These are phyloP conservation scores for Sarocladium kiliense DNA, from an alignment of 2,329 filamentous ascomycete genomes.

Conservation along the genomic window DNA sequence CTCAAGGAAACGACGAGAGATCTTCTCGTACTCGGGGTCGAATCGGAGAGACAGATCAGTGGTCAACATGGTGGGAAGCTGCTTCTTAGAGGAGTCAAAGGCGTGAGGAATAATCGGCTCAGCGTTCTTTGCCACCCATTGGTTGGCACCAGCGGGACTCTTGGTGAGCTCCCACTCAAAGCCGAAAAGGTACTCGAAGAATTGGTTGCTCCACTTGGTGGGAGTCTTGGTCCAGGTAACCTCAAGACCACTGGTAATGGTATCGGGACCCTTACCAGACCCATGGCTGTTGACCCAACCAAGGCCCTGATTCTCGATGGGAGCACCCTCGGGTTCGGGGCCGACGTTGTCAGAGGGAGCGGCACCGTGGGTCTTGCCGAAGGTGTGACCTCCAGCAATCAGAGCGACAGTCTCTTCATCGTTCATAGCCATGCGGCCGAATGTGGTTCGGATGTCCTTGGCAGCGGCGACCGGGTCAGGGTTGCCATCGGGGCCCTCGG, in stretches of 20 bases:
- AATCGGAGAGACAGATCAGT: conserved; percentile 68
- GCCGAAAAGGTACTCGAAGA: conserved; percentile 71
- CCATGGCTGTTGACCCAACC: conserved; percentile 65
- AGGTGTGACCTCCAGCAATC: conserved; percentile 72
- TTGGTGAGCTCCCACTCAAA: conserved; percentile 74
- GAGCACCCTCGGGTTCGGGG: conserved; percentile 60
- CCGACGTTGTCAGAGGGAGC: conserved; percentile 59
- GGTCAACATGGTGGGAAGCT: conserved; percentile 70
- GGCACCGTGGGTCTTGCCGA: conserved; percentile 78
- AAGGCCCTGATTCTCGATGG: conserved; percentile 62
- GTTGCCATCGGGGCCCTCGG: conserved; percentile 68
- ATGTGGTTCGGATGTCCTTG: conserved; percentile 68
- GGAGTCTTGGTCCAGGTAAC: conserved; percentile 76
- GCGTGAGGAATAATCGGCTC: conserved; percentile 65
- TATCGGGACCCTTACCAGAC: conserved; percentile 63
- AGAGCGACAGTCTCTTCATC: conserved; percentile 77
- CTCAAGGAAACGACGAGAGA: conserved; percentile 63
- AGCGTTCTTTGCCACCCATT: conserved; percentile 69
- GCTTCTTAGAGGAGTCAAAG: conserved; percentile 66
- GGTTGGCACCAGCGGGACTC: conserved; percentile 70
- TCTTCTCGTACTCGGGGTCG: conserved; percentile 71
- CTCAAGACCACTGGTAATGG: conserved; percentile 73
- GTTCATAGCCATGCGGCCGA: conserved; percentile 77
- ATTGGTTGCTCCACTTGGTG: conserved; percentile 70
- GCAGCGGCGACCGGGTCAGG: conserved; percentile 66